Evolutionary conservation across 108 stramenopile species (phyloP), one percentile per base, ranked within the genome.

Genomic region (Schizochytrium sp.): DNA sequence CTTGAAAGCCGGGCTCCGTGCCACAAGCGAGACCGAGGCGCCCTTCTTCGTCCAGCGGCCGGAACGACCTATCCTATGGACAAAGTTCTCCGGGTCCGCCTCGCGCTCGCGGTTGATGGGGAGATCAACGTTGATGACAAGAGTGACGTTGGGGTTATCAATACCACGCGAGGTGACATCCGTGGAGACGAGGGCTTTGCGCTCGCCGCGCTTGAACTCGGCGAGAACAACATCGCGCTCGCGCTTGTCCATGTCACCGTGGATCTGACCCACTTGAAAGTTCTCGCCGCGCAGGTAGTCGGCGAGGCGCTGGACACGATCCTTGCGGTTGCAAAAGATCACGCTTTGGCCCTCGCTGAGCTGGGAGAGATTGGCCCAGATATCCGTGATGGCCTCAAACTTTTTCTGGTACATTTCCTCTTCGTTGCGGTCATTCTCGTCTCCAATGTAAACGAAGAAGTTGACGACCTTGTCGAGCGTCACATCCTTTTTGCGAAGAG

Each of bases 111-210:
- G 58, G 48, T 91, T 91, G 12, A 47, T 59, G 23, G 91, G 91
- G 43, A 91, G 63, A 87, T 91, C 91, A 21, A 72, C 88, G 25
- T 90, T 90, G 69, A 90, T 90, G 25, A 90, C 90, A 10, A 90
- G 59, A 5, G 90, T 88, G 47, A 83, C 76, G 25, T 88, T 60
- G 41, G 60, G 89, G 44, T 72, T 72, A 76, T 89, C 89, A 55
- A 89, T 89, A 29, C 89, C 89, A 5, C 89, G 72, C 47, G 72
- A 58, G 41, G 59, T 55, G 28, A 89, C 58, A 5, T 76, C 72
- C 18, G 89, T 76, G 41, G 89, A 41, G 5, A 89, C 43, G 47
- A 89, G 72, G 23, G 59, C 89, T 23, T 60, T 58, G 69, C 58
- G 48, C 14, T 58, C 58, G 41, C 89, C 89, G 19, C 21, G 41